Percentiles rank a stretch among this genome's conserved stretches.
phyloP scores from a whole-genome alignment of 257 asterid genomes.

The Ilex asprella region DNA sequence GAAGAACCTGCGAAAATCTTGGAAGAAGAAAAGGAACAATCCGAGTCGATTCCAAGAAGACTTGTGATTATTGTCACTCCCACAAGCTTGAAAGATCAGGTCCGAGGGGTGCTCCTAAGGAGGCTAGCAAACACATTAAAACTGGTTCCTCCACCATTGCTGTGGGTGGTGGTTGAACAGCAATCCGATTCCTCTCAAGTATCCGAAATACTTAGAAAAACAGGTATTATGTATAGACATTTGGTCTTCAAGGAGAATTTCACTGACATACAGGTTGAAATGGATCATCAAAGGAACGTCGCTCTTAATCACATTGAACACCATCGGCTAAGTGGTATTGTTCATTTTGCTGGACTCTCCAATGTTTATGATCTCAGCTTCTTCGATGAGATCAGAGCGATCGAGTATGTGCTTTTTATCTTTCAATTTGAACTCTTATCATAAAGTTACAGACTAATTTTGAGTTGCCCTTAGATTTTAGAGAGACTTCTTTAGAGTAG shows the following conservation, averaged over 20 bases:
- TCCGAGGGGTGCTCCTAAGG: conserved; percentile 33
- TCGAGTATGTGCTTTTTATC: conserved; percentile 48
- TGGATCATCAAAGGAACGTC: conserved; percentile 76
- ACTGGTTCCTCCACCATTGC: conserved; percentile 57
- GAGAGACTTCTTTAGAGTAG: neutral
- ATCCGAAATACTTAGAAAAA: conserved; percentile 57
- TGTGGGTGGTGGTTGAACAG: conserved; percentile 85
- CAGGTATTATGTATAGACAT: conserved; percentile 86
- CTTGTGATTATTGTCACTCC: conserved; percentile 73
- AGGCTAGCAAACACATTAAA: conserved; percentile 64
- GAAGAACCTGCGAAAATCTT: conserved; percentile 1
- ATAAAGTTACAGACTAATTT: neutral
- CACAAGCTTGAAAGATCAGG: conserved; percentile 29
- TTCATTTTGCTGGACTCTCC: conserved; percentile 79
- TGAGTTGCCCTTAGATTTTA: neutral
- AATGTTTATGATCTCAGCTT: conserved; percentile 73
- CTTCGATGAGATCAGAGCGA: conserved; percentile 67
- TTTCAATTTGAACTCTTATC: neutral
- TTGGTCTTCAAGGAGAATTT: conserved; percentile 77
- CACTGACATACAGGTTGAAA: conserved; percentile 46
- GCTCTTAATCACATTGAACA: conserved; percentile 90
- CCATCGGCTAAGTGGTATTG: conserved; percentile 79
- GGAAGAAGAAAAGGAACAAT: conserved; percentile 12
- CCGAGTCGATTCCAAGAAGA: conserved; percentile 23
- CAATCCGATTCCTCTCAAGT: conserved; percentile 38